Conservation (phyloP, 306 rosid genomes). For the Vachellia pachyceras region DNA sequence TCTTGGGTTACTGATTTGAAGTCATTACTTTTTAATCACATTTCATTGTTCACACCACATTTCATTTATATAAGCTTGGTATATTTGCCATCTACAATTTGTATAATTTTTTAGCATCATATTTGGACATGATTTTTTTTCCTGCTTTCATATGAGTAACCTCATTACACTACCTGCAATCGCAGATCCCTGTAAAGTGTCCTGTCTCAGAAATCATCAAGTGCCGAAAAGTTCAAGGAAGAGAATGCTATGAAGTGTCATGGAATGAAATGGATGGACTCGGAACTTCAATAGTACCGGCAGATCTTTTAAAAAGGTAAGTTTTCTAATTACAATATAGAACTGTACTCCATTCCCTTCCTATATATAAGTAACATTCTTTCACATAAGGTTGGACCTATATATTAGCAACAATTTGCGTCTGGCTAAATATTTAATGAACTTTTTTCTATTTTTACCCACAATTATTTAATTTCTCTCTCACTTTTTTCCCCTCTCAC, state of each 20-base stretch:
- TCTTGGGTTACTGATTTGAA: constrained; percentile 2
- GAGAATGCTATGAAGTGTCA: constrained; percentile 73
- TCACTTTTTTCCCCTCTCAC: no score
- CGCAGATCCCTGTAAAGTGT: constrained; percentile 73
- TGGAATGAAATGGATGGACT: constrained; percentile 74
- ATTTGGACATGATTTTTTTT: background rate
- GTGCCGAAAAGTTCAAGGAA: constrained; percentile 64
- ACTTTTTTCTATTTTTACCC: no score
- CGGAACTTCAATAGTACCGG: constrained; percentile 63
- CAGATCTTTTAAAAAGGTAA: constrained; percentile 71
- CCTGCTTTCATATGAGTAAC: constrained; percentile 5
- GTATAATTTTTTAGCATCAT: background rate
- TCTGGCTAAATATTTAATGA: no score
- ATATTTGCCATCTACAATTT: background rate
- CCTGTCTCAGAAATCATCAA: constrained; percentile 73
- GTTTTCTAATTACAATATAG: background rate
- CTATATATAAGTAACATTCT: no score
- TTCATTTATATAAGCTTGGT: constrained; percentile 1
- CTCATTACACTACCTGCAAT: background rate
- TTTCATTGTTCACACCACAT: background rate
- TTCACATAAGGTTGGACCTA: no score
- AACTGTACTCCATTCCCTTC: background rate
- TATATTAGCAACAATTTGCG: no score
- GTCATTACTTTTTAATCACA: background rate
- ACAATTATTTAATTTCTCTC: no score